These are phyloP conservation scores for Gelatoporia subvermispora DNA, from an alignment of 768 basidiomycete genomes.

Conservation along the genomic window DNA sequence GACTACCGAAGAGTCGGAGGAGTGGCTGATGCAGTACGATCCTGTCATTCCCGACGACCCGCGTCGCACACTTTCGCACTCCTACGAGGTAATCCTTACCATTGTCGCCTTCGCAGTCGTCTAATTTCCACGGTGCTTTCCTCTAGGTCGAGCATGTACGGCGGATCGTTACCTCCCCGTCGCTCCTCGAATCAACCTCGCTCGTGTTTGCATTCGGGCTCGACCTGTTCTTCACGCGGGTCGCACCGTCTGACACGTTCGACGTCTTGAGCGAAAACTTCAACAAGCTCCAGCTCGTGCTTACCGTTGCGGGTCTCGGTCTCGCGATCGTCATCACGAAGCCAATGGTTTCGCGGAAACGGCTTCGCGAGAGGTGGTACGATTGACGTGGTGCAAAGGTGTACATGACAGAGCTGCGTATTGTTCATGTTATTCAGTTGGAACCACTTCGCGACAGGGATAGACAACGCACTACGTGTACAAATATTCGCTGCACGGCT, in stretches of 20 bases:
- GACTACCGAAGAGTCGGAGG: constrained; percentile 75
- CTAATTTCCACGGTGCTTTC: neutral
- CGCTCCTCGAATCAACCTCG: constrained; percentile 88
- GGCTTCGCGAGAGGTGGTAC: constrained; percentile 71
- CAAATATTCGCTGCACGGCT: too few relatives aligned
- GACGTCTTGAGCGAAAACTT: constrained; percentile 90
- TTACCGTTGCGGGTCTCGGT: constrained; percentile 70
- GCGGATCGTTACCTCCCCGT: constrained; percentile 71
- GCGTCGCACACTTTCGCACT: constrained; percentile 50
- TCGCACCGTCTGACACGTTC: constrained; percentile 85
- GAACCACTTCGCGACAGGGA: too few relatives aligned
- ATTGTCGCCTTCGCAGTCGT: neutral
- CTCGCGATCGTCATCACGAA: constrained; percentile 75
- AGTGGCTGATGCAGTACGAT: constrained; percentile 83
- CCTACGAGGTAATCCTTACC: constrained; percentile 42
- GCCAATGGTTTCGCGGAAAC: constrained; percentile 75
- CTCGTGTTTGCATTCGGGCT: constrained; percentile 82
- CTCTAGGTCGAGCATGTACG: constrained; percentile 67
- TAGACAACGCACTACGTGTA: too few relatives aligned
- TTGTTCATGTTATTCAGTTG: too few relatives aligned
- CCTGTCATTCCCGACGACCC: constrained; percentile 70
- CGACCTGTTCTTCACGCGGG: constrained; percentile 84
- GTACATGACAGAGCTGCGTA: too few relatives aligned
- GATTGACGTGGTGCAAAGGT: too few relatives aligned
- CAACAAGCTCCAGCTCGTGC: constrained; percentile 86